These are phyloP conservation scores for Cokeromyces recurvatus DNA, from an alignment of 371 early-diverging fungal species.

Conservation along the genomic window DNA sequence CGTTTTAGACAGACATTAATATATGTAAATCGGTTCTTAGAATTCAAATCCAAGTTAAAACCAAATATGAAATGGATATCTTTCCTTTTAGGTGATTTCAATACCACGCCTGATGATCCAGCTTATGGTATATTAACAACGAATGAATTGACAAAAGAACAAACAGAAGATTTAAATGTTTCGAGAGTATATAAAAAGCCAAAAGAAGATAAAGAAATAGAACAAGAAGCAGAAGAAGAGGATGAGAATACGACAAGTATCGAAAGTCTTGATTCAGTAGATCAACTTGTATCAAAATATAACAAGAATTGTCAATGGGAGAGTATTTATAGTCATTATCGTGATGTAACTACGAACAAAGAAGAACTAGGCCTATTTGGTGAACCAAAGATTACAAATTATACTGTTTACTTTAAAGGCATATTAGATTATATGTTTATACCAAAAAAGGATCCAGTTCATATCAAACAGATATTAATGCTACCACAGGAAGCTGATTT, in stretches of 20 bases:
- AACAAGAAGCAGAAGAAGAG: constrained; percentile 5
- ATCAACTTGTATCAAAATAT: constrained; percentile 22
- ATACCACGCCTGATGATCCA: constrained; percentile 52
- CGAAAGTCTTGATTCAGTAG: neutral
- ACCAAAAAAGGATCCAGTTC: constrained; percentile 12
- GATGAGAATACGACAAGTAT: neutral
- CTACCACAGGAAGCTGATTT: constrained; percentile 33
- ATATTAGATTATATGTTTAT: constrained; percentile 53
- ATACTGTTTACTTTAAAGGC: constrained; percentile 46
- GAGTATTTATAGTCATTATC: constrained; percentile 32
- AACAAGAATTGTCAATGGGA: constrained; percentile 21
- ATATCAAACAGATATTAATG: constrained; percentile 13
- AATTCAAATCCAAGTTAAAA: constrained; percentile 13
- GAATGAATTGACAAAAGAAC: constrained; percentile 7
- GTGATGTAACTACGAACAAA: constrained; percentile 8
- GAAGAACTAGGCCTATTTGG: constrained; percentile 18
- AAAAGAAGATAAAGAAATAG: too few relatives aligned
- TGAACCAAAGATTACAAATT: constrained; percentile 53
- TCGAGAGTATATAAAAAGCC: constrained; percentile 12
- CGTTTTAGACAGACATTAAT: constrained; percentile 46
- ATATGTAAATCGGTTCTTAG: constrained; percentile 16
- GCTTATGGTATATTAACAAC: constrained; percentile 25
- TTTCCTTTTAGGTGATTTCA: constrained; percentile 44
- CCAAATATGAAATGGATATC: constrained; percentile 16
- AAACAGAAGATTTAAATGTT: constrained; percentile 18